Conservation (phyloP, 768 basidiomycete genomes). For the Leccinum obscurum region DNA sequence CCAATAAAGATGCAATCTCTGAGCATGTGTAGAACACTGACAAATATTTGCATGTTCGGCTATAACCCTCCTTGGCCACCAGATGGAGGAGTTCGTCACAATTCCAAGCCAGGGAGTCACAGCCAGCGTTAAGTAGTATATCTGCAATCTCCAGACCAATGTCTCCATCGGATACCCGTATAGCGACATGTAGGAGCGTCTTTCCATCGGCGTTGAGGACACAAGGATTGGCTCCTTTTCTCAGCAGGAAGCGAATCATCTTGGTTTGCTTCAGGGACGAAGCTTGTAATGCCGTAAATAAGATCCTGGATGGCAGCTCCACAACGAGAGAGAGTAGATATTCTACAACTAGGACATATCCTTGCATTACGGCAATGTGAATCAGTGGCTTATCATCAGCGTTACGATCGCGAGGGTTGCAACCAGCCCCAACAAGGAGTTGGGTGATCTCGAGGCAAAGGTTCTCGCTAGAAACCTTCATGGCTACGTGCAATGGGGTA, state of each 20-base stretch:
- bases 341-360: neutral
- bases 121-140: neutral
- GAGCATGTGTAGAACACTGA: neutral
- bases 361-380: neutral
- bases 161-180: neutral
- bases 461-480: neutral
- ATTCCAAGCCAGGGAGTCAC: neutral
- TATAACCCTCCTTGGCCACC: neutral
- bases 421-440: slow-evolving; percentile 4
- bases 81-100: neutral
- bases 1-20: neutral
- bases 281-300: neutral
- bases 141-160: neutral
- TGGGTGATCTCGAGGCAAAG: neutral
- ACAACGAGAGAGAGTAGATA: neutral
- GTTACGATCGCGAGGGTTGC: neutral
- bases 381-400: neutral
- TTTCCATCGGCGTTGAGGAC: neutral
- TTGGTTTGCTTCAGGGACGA: neutral
- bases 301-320: neutral
- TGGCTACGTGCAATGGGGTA: neutral
- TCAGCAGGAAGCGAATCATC: slow-evolving; percentile 6
- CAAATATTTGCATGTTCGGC: neutral
- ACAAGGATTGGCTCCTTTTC: neutral
- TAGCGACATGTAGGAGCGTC: neutral